Base-by-base conservation (phyloP, 2,329 filamentous ascomycete species). In the Aspergillus neotritici region DNA sequence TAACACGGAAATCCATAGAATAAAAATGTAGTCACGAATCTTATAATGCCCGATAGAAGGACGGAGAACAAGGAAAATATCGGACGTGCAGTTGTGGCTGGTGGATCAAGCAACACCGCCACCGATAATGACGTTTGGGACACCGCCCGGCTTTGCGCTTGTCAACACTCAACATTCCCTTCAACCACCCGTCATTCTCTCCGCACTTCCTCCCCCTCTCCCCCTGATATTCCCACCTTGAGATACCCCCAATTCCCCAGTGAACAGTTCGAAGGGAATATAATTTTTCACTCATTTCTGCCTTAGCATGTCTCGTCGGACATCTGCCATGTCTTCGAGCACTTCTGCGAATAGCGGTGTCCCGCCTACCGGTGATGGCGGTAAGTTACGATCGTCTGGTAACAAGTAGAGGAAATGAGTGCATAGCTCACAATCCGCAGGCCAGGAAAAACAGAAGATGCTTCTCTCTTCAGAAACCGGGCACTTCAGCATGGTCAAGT, bases 401-500 rank as follows among this genome's bases (percentile, higher is more conserved):
- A 8, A 12, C 42, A 34, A 43, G 21, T 40, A 30, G 14, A 37
- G 43, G 34, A 31, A 34, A 46, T 43, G 29, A 36, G 34, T 31
- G 41, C 38, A 37, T 34, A 30, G 33, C 56, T 55, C 33, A 53
- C 32, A 36, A 17, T 39, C 30, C 13, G n/a, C 47, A 71, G 70
- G 61, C 42, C 70, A 73, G 50, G 66, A 70, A 53, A 73, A 73
- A 58, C 72, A 75, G 55, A 72, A 69, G 47, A 69, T 68, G 58
- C 65, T 74, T 33, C 65, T 75, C 31, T 67, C 68, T 6, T 58
- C 67, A 28, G 71, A 75, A 30, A 62, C 66, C 5, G 72, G 72
- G 14, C 72, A 75, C 54, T 75, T 75, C 53, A 74, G 70, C 53
- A 61, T 75, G 65, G 62, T 75, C 49, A 73, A 64, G 71, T 73